Percentiles rank a stretch among this genome's conserved stretches.
phyloP scores from a whole-genome alignment of 139 green algal species.

The Spirogloea muscicola region DNA sequence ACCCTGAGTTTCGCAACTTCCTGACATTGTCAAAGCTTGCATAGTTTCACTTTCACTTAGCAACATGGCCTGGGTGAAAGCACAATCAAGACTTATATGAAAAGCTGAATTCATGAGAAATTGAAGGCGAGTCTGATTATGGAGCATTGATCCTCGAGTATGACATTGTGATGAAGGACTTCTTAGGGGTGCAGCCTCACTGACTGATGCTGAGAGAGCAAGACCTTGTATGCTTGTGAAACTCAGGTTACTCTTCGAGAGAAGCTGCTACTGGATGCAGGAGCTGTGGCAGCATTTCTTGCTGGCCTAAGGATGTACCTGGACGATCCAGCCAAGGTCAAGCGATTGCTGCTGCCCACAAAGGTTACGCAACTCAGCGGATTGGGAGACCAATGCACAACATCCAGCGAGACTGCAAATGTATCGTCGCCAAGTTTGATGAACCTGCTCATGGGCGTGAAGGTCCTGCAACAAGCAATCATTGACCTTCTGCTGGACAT shows the following conservation, averaged over 20 bases:
- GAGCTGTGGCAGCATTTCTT: conserved; percentile 52
- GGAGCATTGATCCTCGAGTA: too few relatives aligned
- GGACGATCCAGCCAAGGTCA: conserved; percentile 52
- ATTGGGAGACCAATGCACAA: background rate
- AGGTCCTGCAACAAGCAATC: conserved; percentile 58
- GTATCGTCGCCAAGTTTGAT: conserved; percentile 47
- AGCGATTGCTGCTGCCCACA: conserved; percentile 52
- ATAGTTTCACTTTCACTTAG: background rate
- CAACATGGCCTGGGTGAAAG: too few relatives aligned
- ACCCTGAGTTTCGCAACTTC: background rate
- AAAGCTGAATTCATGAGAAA: too few relatives aligned
- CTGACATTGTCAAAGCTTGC: background rate
- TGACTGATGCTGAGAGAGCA: too few relatives aligned
- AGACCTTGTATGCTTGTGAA: too few relatives aligned
- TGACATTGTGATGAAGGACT: too few relatives aligned
- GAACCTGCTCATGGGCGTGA: conserved; percentile 60
- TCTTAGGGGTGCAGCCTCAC: too few relatives aligned
- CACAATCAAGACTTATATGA: too few relatives aligned
- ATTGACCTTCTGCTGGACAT: conserved; percentile 63
- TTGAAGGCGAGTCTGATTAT: too few relatives aligned
- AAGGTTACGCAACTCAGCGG: background rate
- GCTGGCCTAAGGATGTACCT: conserved; percentile 56
- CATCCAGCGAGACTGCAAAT: background rate
- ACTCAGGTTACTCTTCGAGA: conserved; percentile 47
- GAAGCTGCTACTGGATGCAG: conserved; percentile 50